Evolutionary conservation across 257 asterid genomes (phyloP), one percentile per base, ranked within the genome.

Genomic region (Solanum bulbocastanum): DNA sequence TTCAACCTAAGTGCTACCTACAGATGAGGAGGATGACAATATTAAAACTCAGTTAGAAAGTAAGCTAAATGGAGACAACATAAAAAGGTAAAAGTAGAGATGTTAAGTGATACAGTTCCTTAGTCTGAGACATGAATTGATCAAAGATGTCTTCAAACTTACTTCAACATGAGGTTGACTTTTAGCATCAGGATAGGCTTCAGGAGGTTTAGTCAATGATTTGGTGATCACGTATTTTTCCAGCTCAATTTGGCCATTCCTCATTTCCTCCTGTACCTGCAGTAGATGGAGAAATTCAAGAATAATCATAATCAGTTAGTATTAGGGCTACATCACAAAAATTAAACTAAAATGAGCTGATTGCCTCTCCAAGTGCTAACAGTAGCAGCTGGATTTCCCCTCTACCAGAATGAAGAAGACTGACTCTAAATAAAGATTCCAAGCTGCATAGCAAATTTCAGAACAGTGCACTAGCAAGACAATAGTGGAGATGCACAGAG

Each of bases 81-180:
- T 60, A 76, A 36, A 81, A 71, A 66, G 49, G 20, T 10, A 23
- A 52, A 69, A 40, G 20, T 22, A 32, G 40, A n/a, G 37, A 79
- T 25, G 84, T 27, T 30, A 44, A 44, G 23, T 46, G 85, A 42
- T 44, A 30, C 66, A 79, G 42, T 3, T 82, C 69, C 22, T 18
- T 82, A 5, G 44, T 82, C 42, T 30, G 69, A 49, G 23, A 49
- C 71, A 82, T 32, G 83, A 83, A 44, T 25, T 44, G 88, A 82
- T 58, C 39, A 62, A 83, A 60, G 87, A 44, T 11, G 75, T 87
- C 86, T 86, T 72, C 36, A 83, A 23, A 87, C 96, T 90, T 91
- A 96, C 99, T 90, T 97, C 98, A 88, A 97, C 99, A 90, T 97
- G 99, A 88, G 99, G 99, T 87, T 97, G 99, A 91, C 89, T 94